Base-by-base conservation (phyloP, 371 early-diverging fungal genomes). In the Mucor ambiguus region DNA sequence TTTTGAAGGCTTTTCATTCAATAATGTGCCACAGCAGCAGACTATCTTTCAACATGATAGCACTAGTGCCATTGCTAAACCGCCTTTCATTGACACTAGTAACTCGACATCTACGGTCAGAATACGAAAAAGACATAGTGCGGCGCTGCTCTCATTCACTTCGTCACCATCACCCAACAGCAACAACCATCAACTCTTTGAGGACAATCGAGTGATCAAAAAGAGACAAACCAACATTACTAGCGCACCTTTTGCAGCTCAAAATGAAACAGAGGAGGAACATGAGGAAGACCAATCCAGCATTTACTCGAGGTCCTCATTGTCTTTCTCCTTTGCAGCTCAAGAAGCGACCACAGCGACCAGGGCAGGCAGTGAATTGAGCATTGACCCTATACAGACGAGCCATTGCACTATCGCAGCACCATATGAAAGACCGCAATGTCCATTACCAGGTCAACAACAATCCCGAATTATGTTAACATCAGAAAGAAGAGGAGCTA, bases 1-100 rank as follows among this genome's bases (percentile, higher is more conserved):
- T 12, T 80, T 80, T 72, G 69, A 71, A 32, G 58, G 58, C 18
- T 79, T 79, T 52, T 63, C 70, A 7, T 80, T 70, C 63, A 70
- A 76, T 37, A 56, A 66, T 32, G 48, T 22, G 20, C 22, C 58
- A 32, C 46, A 46, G 20, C 46, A 46, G 46, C 46, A 46, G 24
- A 46, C 46, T 22, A 58, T 68, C 24, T 11, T 16, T 26, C 11
- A 24, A 24, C 24, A 24, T 14, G 24, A 32, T 37, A 37, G 37
- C 38, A 32, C 20, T 26, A 38, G 41, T 37, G 14, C 32, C 37
- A 58, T 20, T 10, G 59, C 41, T 38, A 18, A 22, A 46, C 46
- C 46, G 2, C 22, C 46, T 11, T 46, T 46, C 58, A 57, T 49
- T 64, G 2, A 29, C 37, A 58, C 37, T 37, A 37, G 37, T 29